Base-by-base conservation (phyloP, 345 rosid genomes). In the Arabidopsis suecica region DNA sequence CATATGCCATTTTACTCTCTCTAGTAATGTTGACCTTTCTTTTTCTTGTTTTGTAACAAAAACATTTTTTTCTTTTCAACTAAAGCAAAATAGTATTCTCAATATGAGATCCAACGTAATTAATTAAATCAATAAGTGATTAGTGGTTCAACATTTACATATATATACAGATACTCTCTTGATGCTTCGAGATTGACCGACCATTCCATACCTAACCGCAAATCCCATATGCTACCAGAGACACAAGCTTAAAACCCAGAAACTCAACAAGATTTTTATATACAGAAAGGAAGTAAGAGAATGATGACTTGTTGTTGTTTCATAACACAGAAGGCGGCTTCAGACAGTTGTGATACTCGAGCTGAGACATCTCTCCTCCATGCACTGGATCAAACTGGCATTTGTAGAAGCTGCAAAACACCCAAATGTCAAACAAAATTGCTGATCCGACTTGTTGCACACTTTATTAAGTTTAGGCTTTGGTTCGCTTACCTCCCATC, bases 301-400 rank as follows among this genome's bases (percentile, higher is more conserved):
- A 1, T 1, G 51, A 16, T 47, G 4, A 16, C 32, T 28, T 47
- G 51, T 47, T 28, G 10, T 16, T 47, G 10, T 47, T 47, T 47
- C 51, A 88, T 74, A 83, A 84, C 54, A 84, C 82, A 23, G 87
- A 66, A 61, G 86, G 88, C 9, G 93, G 90, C 79, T 93, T 89
- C 69, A 93, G 80, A 69, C 90, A 85, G 85, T 89, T 91, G 80
- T 83, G 95, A 80, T 80, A 81, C 75, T 93, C 96, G 22, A 88
- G 80, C 83, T 87, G 96, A 4, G 85, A 82, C 97, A 93, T 93
- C 82, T 93, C 97, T 74, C 97, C 98, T 4, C 98, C 98, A 48
- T 74, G 74, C 65, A 79, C 86, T 1, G 97, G 96, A 74, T 93
- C 97, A 76, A 87, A 93, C 72, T 88, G 81, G 71, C 98, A 91